phyloP scores from a whole-genome alignment of 495 filamentous ascomycete species.

The Talaromyces stipitatus region DNA sequence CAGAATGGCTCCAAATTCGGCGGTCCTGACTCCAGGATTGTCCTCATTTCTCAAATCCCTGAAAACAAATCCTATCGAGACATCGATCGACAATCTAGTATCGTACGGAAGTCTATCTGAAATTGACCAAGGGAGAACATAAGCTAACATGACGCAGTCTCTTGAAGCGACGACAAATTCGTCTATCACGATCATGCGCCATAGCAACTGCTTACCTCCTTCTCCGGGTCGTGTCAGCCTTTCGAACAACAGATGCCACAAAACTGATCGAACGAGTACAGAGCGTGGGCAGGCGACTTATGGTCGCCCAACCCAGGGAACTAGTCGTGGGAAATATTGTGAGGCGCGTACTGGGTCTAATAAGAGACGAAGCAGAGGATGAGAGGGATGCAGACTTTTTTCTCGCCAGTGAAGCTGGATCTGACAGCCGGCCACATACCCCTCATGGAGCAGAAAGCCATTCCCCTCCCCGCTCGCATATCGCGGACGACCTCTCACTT shows the following conservation, averaged over 20 bases:
- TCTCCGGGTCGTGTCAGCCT: conserved; percentile 68
- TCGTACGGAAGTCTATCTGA: conserved; percentile 47
- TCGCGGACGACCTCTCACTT: conserved; percentile 1
- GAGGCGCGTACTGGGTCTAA: conserved; percentile 77
- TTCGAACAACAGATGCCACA: conserved; percentile 57
- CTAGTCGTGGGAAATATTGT: conserved; percentile 92
- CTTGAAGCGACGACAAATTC: conserved; percentile 83
- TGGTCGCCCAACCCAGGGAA: conserved; percentile 76
- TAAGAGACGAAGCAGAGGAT: conserved; percentile 84
- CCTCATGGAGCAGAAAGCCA: conserved; percentile 33
- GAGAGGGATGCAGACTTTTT: conserved; percentile 60
- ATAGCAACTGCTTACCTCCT: conserved; percentile 84
- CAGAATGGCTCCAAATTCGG: conserved; percentile 42
- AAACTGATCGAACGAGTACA: conserved; percentile 73
- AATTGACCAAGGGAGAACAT: neutral
- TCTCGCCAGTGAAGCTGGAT: conserved; percentile 41
- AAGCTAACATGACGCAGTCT: conserved; percentile 44
- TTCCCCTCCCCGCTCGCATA: conserved; percentile 13
- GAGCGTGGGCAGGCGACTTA: conserved; percentile 63
- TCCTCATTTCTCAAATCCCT: conserved; percentile 71
- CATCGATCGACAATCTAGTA: conserved; percentile 72
- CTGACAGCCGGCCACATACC: conserved; percentile 43
- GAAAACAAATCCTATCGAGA: conserved; percentile 62
- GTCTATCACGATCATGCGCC: conserved; percentile 78
- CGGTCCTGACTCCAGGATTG: conserved; percentile 56